Conservation (phyloP, 2,329 filamentous ascomycete species). For the Harringtonia aguacate region DNA sequence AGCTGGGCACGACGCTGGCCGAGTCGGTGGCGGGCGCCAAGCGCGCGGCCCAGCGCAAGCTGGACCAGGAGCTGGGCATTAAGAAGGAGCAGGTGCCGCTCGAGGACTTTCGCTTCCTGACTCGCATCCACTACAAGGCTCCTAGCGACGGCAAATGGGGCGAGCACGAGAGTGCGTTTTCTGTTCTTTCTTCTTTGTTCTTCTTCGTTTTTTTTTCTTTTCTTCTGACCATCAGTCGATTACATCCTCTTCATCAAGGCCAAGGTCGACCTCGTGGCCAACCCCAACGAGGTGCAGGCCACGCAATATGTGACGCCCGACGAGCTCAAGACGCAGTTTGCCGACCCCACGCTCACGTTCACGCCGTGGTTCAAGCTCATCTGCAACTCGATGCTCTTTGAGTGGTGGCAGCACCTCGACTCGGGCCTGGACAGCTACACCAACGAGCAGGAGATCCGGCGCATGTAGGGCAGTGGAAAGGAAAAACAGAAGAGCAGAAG, state of each 20-base stretch:
- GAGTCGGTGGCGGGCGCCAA: constrained; percentile 80
- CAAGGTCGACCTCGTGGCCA: constrained; percentile 72
- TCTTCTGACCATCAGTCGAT: constrained; percentile 52
- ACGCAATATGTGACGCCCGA: constrained; percentile 75
- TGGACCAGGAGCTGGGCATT: constrained; percentile 92
- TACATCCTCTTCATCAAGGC: constrained; percentile 98
- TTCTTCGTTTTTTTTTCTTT: not conserved
- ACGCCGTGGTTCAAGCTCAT: constrained; percentile 99
- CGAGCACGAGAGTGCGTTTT: constrained; percentile 82
- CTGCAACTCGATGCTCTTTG: constrained; percentile 92
- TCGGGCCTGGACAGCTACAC: constrained; percentile 72
- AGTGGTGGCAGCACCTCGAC: constrained; percentile 90
- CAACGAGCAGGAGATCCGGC: constrained; percentile 76
- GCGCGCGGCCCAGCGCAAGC: constrained; percentile 82
- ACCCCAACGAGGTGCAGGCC: constrained; percentile 80
- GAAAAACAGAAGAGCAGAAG: too few species aligned
- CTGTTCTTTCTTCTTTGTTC: not conserved
- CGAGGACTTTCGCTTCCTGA: constrained; percentile 87
- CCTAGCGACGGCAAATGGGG: constrained; percentile 97
- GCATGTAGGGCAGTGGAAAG: constrained; percentile 60
- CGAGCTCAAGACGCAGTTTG: constrained; percentile 75
- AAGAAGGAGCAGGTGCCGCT: constrained; percentile 78
- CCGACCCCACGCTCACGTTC: constrained; percentile 70
- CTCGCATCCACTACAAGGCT: constrained; percentile 95
- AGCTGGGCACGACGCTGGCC: constrained; percentile 74